Conservation (phyloP, 441 rosid species). For the Erodium moschatum region DNA sequence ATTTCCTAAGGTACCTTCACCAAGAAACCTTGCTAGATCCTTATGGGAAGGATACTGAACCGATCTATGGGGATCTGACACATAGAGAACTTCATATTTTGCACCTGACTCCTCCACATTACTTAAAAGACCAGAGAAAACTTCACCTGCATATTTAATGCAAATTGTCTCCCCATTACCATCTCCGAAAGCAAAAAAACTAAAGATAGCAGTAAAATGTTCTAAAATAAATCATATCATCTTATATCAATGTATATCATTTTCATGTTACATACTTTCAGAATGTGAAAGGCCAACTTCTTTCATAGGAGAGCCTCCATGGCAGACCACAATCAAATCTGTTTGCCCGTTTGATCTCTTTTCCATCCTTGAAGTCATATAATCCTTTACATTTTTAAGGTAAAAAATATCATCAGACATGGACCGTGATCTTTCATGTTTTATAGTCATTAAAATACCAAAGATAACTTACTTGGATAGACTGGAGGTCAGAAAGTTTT, state of each 20-base stretch:
- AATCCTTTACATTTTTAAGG: conserved; percentile 36
- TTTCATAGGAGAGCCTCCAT: conserved; percentile 36
- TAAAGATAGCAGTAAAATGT: not conserved
- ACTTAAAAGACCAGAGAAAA: conserved; percentile 51
- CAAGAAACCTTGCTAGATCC: conserved; percentile 17
- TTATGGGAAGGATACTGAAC: conserved; percentile 45
- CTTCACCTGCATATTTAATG: conserved; percentile 22
- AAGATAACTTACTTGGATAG: conserved; percentile 46
- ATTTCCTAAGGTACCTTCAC: not conserved
- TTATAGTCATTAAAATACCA: not conserved
- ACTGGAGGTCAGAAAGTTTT: conserved; percentile 47
- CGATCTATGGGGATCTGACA: conserved; percentile 57
- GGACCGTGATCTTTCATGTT: not conserved
- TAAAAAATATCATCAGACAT: not conserved
- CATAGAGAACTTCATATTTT: conserved; percentile 66
- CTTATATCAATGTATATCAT: too few relatives aligned
- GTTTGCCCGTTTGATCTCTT: conserved; percentile 49
- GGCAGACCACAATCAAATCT: conserved; percentile 66
- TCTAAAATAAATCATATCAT: not conserved
- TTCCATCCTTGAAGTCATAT: conserved; percentile 53
- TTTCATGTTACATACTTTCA: conserved; percentile 44
- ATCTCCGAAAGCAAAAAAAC: not conserved
- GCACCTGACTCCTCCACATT: conserved; percentile 55
- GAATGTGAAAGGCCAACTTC: conserved; percentile 32
- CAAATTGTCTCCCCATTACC: not conserved